phyloP scores from a whole-genome alignment of 2,329 filamentous ascomycete species.

The Pseudogymnoascus sp. region DNA sequence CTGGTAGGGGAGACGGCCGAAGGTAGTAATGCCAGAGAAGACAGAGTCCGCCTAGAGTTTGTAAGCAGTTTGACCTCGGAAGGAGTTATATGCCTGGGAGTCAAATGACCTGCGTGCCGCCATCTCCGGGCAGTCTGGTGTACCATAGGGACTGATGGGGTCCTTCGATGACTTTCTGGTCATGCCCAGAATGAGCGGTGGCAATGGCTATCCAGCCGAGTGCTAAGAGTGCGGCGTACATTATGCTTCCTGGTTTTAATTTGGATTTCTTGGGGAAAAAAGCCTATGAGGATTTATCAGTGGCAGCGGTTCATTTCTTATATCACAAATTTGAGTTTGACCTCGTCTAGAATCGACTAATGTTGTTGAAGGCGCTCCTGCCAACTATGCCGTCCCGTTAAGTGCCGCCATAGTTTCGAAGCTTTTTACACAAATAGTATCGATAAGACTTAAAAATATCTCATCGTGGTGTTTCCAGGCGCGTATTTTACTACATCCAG shows the following conservation, averaged over 20 bases:
- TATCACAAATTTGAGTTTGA: background rate
- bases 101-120: constrained; percentile 64
- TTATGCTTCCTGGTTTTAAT: background rate
- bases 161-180: constrained; percentile 39
- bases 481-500: background rate
- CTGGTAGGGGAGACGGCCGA: constrained; percentile 70
- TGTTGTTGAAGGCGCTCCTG: background rate
- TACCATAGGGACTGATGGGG: constrained; percentile 76
- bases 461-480: background rate
- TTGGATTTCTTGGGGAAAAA: background rate
- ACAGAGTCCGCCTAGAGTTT: constrained; percentile 67
- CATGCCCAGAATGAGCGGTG: background rate
- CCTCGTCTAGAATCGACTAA: background rate
- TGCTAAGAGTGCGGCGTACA: background rate
- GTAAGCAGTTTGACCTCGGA: constrained; percentile 6
- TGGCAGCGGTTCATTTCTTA: background rate
- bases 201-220: background rate
- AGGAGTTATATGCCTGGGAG: constrained; percentile 4
- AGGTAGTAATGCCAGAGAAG: constrained; percentile 83
- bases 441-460: background rate
- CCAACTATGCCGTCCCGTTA: background rate
- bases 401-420: background rate
- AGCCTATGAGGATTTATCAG: background rate
- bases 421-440: background rate
- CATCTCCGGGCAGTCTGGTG: constrained; percentile 74